phyloP scores from a whole-genome alignment of 2,329 filamentous ascomycete species.

The Didymella arachidicola region DNA sequence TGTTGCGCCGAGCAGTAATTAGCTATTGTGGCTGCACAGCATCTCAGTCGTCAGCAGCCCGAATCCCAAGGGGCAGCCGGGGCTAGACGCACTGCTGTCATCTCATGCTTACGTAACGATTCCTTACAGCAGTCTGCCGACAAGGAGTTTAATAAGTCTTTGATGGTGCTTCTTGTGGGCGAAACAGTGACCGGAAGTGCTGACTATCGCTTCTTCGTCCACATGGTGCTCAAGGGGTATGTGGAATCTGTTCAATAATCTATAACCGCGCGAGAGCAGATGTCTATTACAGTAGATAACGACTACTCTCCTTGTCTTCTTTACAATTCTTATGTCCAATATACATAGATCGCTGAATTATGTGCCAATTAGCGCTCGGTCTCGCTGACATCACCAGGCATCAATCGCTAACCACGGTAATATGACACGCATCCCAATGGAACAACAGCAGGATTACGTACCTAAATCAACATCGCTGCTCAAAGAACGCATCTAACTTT shows the following conservation, averaged over 20 bases:
- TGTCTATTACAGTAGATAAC: too few species aligned
- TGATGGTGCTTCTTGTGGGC: conserved; percentile 52
- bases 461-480: not conserved
- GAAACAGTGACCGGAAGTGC: conserved; percentile 54
- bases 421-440: not conserved
- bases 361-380: not conserved
- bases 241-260: too few species aligned
- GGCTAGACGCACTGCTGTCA: conserved; percentile 47
- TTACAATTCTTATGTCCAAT: too few species aligned
- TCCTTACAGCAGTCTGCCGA: conserved; percentile 38
- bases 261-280: too few species aligned
- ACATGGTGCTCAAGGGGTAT: conserved; percentile 45
- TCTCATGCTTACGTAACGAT: conserved; percentile 47
- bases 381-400: not conserved
- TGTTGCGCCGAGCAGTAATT: conserved; percentile 51
- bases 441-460: not conserved
- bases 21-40: conserved; percentile 52
- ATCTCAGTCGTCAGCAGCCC: conserved; percentile 46
- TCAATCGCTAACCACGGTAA: not conserved
- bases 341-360: too few species aligned
- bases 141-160: conserved; percentile 48
- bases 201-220: conserved; percentile 50
- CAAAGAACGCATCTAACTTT: not conserved
- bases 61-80: conserved; percentile 46
- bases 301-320: too few species aligned